phyloP scores from a whole-genome alignment of 257 asterid species.

The Haberlea rhodopensis region DNA sequence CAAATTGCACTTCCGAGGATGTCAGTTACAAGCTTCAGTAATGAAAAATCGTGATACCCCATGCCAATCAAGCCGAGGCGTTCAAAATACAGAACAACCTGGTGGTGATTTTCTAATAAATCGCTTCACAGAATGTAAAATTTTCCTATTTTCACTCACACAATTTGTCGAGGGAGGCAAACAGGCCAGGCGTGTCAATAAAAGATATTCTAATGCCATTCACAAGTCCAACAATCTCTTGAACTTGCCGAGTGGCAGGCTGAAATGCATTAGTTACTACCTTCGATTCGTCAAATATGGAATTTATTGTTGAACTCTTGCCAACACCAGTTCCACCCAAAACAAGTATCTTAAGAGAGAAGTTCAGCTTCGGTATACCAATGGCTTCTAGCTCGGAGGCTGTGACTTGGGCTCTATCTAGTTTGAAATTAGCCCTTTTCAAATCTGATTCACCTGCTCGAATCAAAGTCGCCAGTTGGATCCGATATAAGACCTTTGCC shows the following conservation, averaged over 20 bases:
- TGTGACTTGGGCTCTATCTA: constrained; percentile 56
- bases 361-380: constrained; percentile 60
- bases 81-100: constrained; percentile 80
- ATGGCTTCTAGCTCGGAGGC: constrained; percentile 80
- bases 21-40: constrained; percentile 79
- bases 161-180: constrained; percentile 65
- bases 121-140: constrained; percentile 55
- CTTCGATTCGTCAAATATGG: constrained; percentile 73
- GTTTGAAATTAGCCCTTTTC: constrained; percentile 53
- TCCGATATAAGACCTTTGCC: constrained; percentile 82
- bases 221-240: constrained; percentile 67
- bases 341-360: constrained; percentile 76
- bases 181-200: constrained; percentile 94
- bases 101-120: constrained; percentile 74
- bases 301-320: constrained; percentile 95
- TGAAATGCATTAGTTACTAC: constrained; percentile 75
- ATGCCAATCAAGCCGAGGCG: constrained; percentile 68
- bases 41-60: constrained; percentile 65
- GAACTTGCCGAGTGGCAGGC: constrained; percentile 68
- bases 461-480: constrained; percentile 82
- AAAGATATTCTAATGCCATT: constrained; percentile 70
- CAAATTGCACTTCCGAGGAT: constrained; percentile 73
- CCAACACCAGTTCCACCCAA: constrained; percentile 98
- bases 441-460: constrained; percentile 87
- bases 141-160: constrained; percentile 59